These are phyloP conservation scores for Nakataea oryzae DNA, from an alignment of 2,329 filamentous ascomycete species.

Conservation along the genomic window DNA sequence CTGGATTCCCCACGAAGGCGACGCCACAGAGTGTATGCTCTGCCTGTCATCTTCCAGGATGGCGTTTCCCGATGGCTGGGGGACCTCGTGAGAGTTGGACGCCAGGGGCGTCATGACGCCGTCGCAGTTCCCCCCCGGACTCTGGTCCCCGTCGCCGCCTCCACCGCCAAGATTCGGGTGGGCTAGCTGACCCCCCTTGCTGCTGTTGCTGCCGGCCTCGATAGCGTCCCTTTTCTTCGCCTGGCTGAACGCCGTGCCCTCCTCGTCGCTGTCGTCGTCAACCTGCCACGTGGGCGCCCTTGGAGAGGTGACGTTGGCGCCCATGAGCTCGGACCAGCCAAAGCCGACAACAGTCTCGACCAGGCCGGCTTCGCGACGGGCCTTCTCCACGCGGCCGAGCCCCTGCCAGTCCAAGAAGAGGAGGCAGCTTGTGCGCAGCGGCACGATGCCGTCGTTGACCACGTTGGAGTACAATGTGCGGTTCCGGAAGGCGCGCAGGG, in stretches of 20 bases:
- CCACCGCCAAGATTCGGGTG: too few species aligned
- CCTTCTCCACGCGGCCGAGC: slow-evolving; percentile 86
- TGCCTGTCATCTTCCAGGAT: slow-evolving; percentile 56
- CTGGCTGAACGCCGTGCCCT: background rate
- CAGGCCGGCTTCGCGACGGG: slow-evolving; percentile 79
- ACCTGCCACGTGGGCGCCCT: slow-evolving; percentile 30
- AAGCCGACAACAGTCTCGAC: slow-evolving; percentile 89
- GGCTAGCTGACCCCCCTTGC: background rate
- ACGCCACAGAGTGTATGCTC: slow-evolving; percentile 37
- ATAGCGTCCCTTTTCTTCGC: background rate
- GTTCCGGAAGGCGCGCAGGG: slow-evolving; percentile 79
- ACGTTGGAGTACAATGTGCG: slow-evolving; percentile 93
- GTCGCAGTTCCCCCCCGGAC: background rate
- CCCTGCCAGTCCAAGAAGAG: slow-evolving; percentile 96
- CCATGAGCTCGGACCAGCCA: slow-evolving; percentile 88
- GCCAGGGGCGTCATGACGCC: slow-evolving; percentile 14
- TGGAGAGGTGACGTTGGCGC: slow-evolving; percentile 44
- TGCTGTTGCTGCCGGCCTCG: background rate
- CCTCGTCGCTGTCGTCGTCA: slow-evolving; percentile 21
- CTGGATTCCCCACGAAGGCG: slow-evolving; percentile 3
- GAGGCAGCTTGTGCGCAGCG: slow-evolving; percentile 88
- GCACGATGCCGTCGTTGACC: slow-evolving; percentile 95
- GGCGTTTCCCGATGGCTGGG: slow-evolving; percentile 57
- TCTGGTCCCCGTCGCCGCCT: background rate
- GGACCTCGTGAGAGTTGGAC: slow-evolving; percentile 40